These are phyloP conservation scores for Rhodosorus marinus DNA, from an alignment of 23 red algal genomes.

Conservation along the genomic window DNA sequence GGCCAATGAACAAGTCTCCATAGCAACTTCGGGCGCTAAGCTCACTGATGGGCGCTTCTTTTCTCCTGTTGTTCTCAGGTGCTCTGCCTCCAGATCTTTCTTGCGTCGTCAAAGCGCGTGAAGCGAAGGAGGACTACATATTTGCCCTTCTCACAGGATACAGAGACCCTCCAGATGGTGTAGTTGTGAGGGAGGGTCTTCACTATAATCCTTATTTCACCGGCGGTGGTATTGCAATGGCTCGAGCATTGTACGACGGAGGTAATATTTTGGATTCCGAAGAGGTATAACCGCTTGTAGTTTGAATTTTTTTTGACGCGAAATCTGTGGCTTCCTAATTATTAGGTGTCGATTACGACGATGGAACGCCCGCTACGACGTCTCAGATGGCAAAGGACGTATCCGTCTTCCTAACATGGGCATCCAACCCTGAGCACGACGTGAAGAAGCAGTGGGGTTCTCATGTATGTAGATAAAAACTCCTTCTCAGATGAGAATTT, in stretches of 20 bases:
- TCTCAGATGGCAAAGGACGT: conserved; percentile 99
- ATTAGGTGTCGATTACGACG: conserved; percentile 99
- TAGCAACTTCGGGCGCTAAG: too few relatives aligned
- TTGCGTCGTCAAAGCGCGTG: conserved; percentile 78
- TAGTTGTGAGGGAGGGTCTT: conserved; percentile 71
- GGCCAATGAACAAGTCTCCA: too few relatives aligned
- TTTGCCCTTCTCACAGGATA: conserved; percentile 94
- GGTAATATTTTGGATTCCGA: too few relatives aligned
- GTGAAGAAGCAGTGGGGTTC: too few relatives aligned
- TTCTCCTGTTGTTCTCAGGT: too few relatives aligned
- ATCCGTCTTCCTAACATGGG: conserved; percentile 86
- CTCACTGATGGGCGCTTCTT: too few relatives aligned
- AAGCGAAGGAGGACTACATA: conserved; percentile 80
- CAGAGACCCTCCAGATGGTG: conserved; percentile 75
- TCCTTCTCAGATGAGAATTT: too few relatives aligned
- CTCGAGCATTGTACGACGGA: conserved; percentile 70
- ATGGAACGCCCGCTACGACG: conserved; percentile 85
- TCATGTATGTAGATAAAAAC: too few relatives aligned
- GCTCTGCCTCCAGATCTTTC: conserved; percentile 94
- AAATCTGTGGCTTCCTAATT: too few relatives aligned
- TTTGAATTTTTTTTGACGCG: too few relatives aligned
- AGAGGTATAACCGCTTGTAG: too few relatives aligned
- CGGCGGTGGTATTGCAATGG: conserved; percentile 93
- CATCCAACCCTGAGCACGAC: conserved; percentile 90
- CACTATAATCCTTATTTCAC: conserved; percentile 97